Conservation (phyloP, 2,329 filamentous ascomycete genomes). For the Diaporthe humulicola region DNA sequence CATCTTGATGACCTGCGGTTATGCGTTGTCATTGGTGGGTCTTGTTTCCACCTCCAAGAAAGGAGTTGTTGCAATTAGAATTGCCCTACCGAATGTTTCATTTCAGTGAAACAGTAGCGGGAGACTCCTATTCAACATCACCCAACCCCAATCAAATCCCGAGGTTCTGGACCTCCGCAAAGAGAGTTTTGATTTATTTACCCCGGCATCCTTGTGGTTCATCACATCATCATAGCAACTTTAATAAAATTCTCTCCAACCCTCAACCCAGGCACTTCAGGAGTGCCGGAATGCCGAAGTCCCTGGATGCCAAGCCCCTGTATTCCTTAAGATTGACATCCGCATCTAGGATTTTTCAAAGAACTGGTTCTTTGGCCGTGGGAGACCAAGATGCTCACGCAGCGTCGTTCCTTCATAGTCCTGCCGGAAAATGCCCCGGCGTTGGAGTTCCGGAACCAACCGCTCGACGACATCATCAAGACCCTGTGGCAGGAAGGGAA, state of each 20-base stretch:
- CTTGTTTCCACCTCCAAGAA: conserved; percentile 24
- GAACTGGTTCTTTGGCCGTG: conserved; percentile 57
- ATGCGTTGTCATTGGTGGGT: conserved; percentile 21
- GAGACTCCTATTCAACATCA: conserved; percentile 11
- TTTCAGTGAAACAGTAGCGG: conserved; percentile 37
- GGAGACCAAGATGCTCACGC: conserved; percentile 66
- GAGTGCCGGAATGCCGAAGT: neutral
- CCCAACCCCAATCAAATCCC: neutral
- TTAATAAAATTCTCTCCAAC: neutral
- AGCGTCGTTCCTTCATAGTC: conserved; percentile 67
- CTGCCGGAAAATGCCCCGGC: conserved; percentile 62
- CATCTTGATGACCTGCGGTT: neutral
- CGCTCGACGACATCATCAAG: conserved; percentile 61
- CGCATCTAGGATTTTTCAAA: conserved; percentile 43
- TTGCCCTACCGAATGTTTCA: conserved; percentile 30
- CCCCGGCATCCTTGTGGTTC: neutral
- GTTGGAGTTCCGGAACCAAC: conserved; percentile 64
- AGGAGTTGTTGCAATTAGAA: conserved; percentile 19
- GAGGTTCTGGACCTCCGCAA: neutral
- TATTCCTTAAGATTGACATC: neutral
- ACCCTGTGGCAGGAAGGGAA: conserved; percentile 64
- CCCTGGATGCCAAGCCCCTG: neutral
- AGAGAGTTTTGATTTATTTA: neutral
- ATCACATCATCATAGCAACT: neutral
- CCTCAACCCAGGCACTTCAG: neutral